Conservation (phyloP, 257 asterid genomes). For the Gardenia jasminoides region DNA sequence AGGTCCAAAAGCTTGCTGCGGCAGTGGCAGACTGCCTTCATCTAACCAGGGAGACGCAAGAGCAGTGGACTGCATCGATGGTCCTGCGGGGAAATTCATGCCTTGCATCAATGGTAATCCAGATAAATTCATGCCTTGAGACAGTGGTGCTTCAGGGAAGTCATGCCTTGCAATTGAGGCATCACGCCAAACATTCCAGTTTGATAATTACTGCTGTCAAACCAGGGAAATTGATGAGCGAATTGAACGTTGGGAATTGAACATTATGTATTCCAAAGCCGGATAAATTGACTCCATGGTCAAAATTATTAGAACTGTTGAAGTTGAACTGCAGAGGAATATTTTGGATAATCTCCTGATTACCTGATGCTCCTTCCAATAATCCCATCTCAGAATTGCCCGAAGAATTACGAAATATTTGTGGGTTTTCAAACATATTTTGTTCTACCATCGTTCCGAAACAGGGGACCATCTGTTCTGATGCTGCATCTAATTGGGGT, state of each 20-base stretch:
- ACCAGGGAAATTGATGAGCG: not conserved
- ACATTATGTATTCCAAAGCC: too few relatives aligned
- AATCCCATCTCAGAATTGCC: not conserved
- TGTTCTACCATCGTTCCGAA: not conserved
- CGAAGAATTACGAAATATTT: not conserved
- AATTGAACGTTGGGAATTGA: not conserved
- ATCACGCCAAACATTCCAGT: not conserved
- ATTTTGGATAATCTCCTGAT: not conserved
- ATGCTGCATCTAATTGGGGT: not conserved
- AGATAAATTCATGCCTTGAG: not conserved
- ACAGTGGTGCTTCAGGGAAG: not conserved
- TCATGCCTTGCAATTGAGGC: not conserved
- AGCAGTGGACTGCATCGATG: not conserved
- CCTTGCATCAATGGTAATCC: not conserved
- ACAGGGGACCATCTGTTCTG: not conserved
- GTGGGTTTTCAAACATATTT: not conserved
- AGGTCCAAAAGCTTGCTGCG: too few relatives aligned
- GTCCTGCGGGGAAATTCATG: not conserved
- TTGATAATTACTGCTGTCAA: not conserved
- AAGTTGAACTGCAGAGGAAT: not conserved
- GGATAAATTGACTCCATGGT: not conserved
- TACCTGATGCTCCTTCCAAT: not conserved
- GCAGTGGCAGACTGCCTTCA: too few relatives aligned
- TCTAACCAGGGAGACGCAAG: conserved; percentile 1
- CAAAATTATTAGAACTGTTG: not conserved